phyloP scores from a whole-genome alignment of 1,284 basidiomycete genomes.

The Marasmius fiardii region DNA sequence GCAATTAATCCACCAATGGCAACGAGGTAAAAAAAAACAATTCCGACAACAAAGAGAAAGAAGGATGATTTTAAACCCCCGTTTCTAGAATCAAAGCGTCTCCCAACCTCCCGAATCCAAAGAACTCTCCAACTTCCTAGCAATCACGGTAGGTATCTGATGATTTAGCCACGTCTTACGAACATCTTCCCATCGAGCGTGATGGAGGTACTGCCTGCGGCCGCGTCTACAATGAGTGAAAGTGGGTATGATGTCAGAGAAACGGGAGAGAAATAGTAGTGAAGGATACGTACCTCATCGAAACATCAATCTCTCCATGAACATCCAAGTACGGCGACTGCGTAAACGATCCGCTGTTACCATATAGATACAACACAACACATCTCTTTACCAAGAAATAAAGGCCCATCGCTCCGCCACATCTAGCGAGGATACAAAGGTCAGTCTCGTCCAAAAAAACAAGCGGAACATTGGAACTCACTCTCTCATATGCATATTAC shows the following conservation, averaged over 20 bases:
- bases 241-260: conserved; percentile 3
- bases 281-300: conserved; percentile 71
- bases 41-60: neutral
- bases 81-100: conserved; percentile 56
- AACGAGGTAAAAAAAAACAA: too few species aligned
- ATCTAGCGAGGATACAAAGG: conserved; percentile 46
- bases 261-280: neutral
- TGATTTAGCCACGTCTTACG: conserved; percentile 89
- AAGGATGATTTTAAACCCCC: neutral
- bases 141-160: conserved; percentile 86
- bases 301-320: conserved; percentile 93
- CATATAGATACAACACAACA: conserved; percentile 89
- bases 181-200: conserved; percentile 88
- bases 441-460: conserved; percentile 10
- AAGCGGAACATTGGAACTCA: conserved; percentile 44
- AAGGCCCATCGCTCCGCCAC: conserved; percentile 85
- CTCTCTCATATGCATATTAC: conserved; percentile 94
- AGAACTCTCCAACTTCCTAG: conserved; percentile 83
- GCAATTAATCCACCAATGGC: too few species aligned
- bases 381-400: conserved; percentile 94
- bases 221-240: conserved; percentile 55
- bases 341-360: conserved; percentile 84
- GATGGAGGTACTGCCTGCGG: conserved; percentile 85
- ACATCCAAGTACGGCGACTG: conserved; percentile 92
- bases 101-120: conserved; percentile 95